Evolutionary conservation across 2,329 filamentous ascomycete genomes (phyloP), one percentile per base, ranked within the genome.

Genomic region (Orbilia oligospora): DNA sequence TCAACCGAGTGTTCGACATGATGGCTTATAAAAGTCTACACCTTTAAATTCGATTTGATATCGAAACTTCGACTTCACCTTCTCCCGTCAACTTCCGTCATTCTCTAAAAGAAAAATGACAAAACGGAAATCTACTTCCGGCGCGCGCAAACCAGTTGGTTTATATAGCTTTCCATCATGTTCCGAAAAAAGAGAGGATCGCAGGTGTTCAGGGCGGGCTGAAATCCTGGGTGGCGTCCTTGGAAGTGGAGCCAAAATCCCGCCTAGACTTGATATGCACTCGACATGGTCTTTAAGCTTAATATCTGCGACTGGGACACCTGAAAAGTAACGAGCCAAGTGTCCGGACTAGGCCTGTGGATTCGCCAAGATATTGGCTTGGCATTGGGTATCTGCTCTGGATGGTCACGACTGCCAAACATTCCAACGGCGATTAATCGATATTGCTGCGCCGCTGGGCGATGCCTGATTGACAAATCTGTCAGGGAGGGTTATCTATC

Each of bases 201-300:
- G 20, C 3, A 9, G 4, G 33, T 36, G 6, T 16, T 20, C 2
- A 5, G 9, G 46, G 20, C n/a, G 3, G 53, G 33, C 55, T 61
- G 55, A 61, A 24, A 44, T 61, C 55, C 33, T 22, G 3, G 8
- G 55, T 61, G 55, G 55, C 55, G 55, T 61, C 36, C 55, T 61
- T 61, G 55, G 55, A 44, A 24, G 53, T 56, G 53, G 53, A 38
- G 53, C 36, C 18, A 56, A 56, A 41, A 61, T 61, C 36, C 55
- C 55, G 55, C 55, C 55, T 16, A 61, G 36, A 61, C 55, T 61
- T 61, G 55, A 12, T 61, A 41, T 61, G 33, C 30, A 36, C 6
- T 56, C 14, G 30, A 56, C 9, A 33, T 33, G 51, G 22, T 53
- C 2, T 53, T 30, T 8, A 53, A 16, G 24, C 49, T 53, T 53